Base-by-base conservation (phyloP, 1,139 yeast genomes). In the Kluyveromyces sp. region DNA sequence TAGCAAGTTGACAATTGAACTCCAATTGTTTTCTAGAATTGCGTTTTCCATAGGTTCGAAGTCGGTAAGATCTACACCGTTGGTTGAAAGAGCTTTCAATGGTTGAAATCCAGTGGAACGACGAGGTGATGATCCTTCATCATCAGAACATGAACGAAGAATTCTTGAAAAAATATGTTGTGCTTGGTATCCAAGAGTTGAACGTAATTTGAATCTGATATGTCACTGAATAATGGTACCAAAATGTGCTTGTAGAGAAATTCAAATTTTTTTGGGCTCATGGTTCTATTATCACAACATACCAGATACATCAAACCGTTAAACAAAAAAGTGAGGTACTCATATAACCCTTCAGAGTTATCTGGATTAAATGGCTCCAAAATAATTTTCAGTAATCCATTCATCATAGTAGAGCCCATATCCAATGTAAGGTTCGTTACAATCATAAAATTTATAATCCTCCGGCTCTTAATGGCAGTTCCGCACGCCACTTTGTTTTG, bases 391-490 rank as follows among this genome's bases (percentile, higher is more conserved):
- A 37, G 26, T n/a, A 43, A 26, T 26, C 36, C 36, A 6, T 31
- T 21, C 2, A 41, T 26, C 15, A 7, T 6, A 4, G 38, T 6
- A 2, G 31, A 36, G 21, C 31, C 41, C n/a, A 34, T 8, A 7
- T 43, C 37, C 29, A 29, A 30, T 7, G 28, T 25, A 6, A 52
- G 27, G 30, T 56, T 52, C 4, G 47, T 42, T 26, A 55, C 51
- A n/a, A 58, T 41, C 39, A 51, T 48, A 43, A 55, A 61, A 2
- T 52, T 50, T 4, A 61, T 29, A 27, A 61, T 57, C 27, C 66
- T 50, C 63, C 65, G 59, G 3, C 50, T 54, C 43, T 60, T 60
- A 10, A 60, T 39, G 4, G 65, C 50, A 21, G 57, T 34, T 4
- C 52, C 37, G 39, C 44, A 46, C 2, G 52, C 51, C n/a, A 42